Percentiles rank a stretch among this genome's conserved stretches.
phyloP scores from a whole-genome alignment of 176 grass and related monocot genomes.

The Saccharum officinarum region DNA sequence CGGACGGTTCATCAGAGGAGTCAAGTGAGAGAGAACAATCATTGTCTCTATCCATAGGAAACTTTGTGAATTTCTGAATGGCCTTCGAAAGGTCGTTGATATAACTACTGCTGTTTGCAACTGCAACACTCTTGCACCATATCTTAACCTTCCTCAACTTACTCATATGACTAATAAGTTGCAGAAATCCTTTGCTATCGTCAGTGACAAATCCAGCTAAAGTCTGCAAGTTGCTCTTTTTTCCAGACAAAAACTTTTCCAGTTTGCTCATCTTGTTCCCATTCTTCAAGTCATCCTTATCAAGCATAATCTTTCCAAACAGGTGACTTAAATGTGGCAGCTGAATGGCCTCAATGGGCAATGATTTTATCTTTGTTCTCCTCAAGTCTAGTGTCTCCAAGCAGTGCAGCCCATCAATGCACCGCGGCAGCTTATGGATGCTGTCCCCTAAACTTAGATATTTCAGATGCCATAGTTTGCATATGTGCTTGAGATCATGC shows the following conservation, averaged over 20 bases:
- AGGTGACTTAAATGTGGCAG: slow-evolving; percentile 33
- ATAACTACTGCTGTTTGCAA: not conserved
- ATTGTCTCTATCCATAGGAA: not conserved
- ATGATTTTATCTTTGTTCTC: slow-evolving; percentile 12
- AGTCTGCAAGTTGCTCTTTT: slow-evolving; percentile 38
- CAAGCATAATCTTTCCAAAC: slow-evolving; percentile 36
- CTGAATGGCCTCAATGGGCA: not conserved
- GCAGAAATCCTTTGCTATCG: not conserved
- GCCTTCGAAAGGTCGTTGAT: not conserved
- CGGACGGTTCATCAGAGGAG: not conserved
- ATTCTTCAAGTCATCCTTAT: slow-evolving; percentile 17
- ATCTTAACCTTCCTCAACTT: slow-evolving; percentile 31
- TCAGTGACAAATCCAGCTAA: slow-evolving; percentile 25
- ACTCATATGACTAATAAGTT: not conserved
- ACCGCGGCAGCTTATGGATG: slow-evolving; percentile 1
- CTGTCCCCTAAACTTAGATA: slow-evolving; percentile 16
- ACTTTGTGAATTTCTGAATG: slow-evolving; percentile 36
- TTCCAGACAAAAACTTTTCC: not conserved
- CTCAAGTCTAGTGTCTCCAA: slow-evolving; percentile 40
- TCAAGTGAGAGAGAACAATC: slow-evolving; percentile 31
- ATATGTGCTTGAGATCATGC: not conserved
- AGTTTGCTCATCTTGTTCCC: slow-evolving; percentile 1
- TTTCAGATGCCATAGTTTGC: no score
- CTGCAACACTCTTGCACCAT: no score
- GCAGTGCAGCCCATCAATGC: slow-evolving; percentile 17